Conservation (phyloP, 345 rosid genomes). For the Lepidium africanum region DNA sequence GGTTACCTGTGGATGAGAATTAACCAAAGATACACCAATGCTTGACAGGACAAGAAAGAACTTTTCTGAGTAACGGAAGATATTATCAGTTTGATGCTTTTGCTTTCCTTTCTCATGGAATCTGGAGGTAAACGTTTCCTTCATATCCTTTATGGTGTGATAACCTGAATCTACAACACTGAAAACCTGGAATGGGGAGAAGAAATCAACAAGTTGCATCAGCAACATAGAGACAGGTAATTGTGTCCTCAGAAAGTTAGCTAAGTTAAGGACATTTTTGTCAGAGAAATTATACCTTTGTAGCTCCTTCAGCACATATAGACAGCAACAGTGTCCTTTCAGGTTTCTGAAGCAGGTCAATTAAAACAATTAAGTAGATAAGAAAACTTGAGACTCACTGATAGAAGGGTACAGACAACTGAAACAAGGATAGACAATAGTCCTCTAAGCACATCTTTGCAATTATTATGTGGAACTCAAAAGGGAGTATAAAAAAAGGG, state of each 20-base stretch:
- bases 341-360: conserved; percentile 57
- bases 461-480: background rate
- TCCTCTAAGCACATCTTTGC: background rate
- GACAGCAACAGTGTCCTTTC: conserved; percentile 72
- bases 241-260: background rate
- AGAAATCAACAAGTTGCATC: conserved; percentile 10
- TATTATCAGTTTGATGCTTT: conserved; percentile 39
- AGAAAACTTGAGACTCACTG: background rate
- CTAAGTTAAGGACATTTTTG: background rate
- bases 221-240: background rate
- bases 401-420: conserved; percentile 9
- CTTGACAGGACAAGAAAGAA: conserved; percentile 53
- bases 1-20: conserved; percentile 71
- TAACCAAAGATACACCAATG: conserved; percentile 71
- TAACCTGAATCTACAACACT: conserved; percentile 72
- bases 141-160: conserved; percentile 49
- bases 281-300: conserved; percentile 48
- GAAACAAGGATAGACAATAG: background rate
- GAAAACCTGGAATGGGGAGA: conserved; percentile 51
- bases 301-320: conserved; percentile 73
- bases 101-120: conserved; percentile 39
- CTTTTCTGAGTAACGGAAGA: conserved; percentile 56
- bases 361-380: conserved; percentile 1
- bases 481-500: background rate
- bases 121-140: conserved; percentile 26